Percentiles rank a stretch among this genome's conserved stretches.
Evolutionary conservation across 23 red algal species (phyloP).

Genomic region (Agarophyton chilense): DNA sequence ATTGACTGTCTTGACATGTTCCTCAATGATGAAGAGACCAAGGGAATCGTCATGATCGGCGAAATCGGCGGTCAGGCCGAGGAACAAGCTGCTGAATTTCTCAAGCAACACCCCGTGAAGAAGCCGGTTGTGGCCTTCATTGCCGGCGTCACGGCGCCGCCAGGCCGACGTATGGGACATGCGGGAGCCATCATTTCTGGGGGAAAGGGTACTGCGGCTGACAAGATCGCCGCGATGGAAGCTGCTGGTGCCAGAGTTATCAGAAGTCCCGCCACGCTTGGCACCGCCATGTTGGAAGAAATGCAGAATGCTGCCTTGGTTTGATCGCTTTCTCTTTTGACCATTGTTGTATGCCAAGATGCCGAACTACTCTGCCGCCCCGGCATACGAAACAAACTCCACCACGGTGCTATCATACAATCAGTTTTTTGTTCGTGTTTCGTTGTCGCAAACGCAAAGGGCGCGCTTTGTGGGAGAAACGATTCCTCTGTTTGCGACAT

Average conservation of each 20-base stretch:
- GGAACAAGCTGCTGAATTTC: constrained; percentile 90
- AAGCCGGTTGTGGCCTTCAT: constrained; percentile 98
- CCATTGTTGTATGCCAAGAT: neutral
- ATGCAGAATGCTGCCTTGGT: constrained; percentile 70
- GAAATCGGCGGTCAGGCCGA: constrained; percentile 98
- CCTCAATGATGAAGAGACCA: constrained; percentile 84
- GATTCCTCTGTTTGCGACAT: no score
- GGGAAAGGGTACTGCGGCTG: constrained; percentile 91
- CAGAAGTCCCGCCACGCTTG: constrained; percentile 79
- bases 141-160: constrained; percentile 94
- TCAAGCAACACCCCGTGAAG: constrained; percentile 65
- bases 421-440: neutral
- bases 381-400: no score
- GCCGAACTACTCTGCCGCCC: no score
- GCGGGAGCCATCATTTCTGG: constrained; percentile 97
- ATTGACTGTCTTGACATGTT: constrained; percentile 97
- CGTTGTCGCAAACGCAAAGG: neutral
- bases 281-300: constrained; percentile 70
- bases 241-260: constrained; percentile 89
- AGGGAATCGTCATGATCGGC: constrained; percentile 99
- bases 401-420: neutral
- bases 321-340: neutral
- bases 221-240: constrained; percentile 88
- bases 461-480: neutral
- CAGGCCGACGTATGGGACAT: constrained; percentile 97